Percentiles rank a stretch among this genome's conserved stretches.
Evolutionary conservation across 163 green algal species (phyloP).

Genomic region (Scenedesmus sp.): DNA sequence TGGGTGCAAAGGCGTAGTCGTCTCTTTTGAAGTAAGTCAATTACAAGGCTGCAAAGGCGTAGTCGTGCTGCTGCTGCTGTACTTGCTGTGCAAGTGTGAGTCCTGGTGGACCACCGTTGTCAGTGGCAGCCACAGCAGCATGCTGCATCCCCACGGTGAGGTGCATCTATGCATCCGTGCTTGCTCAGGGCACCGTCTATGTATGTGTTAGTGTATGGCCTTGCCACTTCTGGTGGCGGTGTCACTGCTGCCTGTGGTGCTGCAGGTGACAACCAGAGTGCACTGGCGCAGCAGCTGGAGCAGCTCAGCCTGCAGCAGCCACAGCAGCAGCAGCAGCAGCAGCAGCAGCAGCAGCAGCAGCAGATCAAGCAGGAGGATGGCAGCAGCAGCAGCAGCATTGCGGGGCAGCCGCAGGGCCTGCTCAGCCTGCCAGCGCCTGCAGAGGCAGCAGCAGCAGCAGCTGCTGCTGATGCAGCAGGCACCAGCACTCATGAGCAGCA

Average conservation of each 20-base stretch:
- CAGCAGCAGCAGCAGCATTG: neutral
- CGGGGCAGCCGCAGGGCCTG: neutral
- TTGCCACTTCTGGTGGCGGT: no score
- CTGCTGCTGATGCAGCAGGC: neutral
- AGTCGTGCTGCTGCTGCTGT: neutral
- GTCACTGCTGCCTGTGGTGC: neutral
- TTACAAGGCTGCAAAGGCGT: no score
- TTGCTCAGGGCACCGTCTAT: neutral
- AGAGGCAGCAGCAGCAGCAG: neutral
- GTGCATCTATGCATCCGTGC: no score
- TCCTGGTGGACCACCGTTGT: no score
- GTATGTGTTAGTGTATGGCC: no score
- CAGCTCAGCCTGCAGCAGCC: slow-evolving; percentile 24
- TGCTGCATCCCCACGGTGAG: no score
- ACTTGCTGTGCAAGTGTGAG: neutral
- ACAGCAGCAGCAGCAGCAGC: slow-evolving; percentile 20
- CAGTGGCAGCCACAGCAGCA: no score
- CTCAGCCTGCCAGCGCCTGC: neutral
- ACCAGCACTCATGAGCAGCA: neutral
- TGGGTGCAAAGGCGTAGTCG: no score
- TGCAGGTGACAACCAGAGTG: slow-evolving; percentile 14
- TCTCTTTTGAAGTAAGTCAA: no score
- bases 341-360: slow-evolving; percentile 38
- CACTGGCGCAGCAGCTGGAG: slow-evolving; percentile 21
- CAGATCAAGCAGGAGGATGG: neutral